Conservation (phyloP, 306 rosid species). For the Luffa aegyptiaca region DNA sequence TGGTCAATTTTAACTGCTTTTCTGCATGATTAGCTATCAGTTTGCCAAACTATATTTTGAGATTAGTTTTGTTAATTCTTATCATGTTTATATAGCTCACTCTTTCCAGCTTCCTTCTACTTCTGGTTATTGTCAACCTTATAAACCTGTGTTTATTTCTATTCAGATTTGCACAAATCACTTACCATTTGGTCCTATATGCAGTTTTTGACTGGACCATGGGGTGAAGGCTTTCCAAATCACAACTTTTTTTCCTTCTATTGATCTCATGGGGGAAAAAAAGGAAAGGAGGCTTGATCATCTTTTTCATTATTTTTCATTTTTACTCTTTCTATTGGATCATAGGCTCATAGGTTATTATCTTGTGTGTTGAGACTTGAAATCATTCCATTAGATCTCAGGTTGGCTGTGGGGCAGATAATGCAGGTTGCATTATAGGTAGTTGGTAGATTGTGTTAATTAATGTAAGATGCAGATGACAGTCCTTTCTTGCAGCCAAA, state of each 20-base stretch:
- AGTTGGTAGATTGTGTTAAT: not conserved
- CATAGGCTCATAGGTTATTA: not conserved
- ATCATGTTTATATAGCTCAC: not conserved
- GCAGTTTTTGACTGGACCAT: constrained; percentile 4
- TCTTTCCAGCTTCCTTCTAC: not conserved
- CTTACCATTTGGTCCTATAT: not conserved
- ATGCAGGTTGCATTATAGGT: not conserved
- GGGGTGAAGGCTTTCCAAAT: not conserved
- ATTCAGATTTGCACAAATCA: not conserved
- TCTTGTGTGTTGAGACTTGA: constrained; percentile 2
- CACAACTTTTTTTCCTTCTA: not conserved
- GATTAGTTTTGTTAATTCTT: not conserved
- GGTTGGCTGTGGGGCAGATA: not conserved
- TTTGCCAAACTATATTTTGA: not conserved
- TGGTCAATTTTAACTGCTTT: not conserved
- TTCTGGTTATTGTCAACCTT: not conserved
- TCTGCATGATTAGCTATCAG: not conserved
- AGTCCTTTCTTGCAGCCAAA: not conserved
- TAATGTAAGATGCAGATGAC: not conserved
- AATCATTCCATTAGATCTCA: not conserved
- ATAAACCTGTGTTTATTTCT: not conserved
- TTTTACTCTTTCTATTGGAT: not conserved
- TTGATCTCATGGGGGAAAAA: not conserved
- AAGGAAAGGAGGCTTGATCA: not conserved
- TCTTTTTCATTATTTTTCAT: not conserved